A percentile compares a stretch with the other conserved stretches of the same genome.
Conservation (phyloP, 495 filamentous ascomycete species). For the Parmelia sp. region DNA sequence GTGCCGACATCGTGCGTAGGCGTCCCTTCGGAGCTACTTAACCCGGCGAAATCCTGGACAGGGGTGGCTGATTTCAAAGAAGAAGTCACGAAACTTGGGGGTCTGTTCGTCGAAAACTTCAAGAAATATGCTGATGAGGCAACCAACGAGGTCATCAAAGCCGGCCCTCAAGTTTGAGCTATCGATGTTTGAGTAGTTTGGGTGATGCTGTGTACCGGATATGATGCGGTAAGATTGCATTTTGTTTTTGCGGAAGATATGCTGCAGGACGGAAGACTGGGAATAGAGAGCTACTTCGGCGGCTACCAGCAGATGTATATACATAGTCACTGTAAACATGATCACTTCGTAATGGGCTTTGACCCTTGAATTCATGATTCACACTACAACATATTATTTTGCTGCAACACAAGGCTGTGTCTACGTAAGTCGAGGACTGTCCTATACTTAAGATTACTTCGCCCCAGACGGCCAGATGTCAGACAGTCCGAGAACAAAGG, state of each 20-base stretch:
- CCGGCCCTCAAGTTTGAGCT: conserved; percentile 38
- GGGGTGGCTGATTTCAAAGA: conserved; percentile 67
- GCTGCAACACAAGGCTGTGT: background rate
- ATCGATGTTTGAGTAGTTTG: background rate
- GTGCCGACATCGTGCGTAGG: conserved; percentile 81
- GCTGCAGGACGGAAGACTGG: background rate
- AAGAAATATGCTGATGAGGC: conserved; percentile 87
- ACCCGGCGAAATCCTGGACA: conserved; percentile 90
- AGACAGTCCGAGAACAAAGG: background rate
- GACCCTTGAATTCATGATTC: background rate
- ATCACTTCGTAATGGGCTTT: background rate
- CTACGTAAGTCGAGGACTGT: background rate
- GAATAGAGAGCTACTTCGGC: background rate
- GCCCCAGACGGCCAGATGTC: no score
- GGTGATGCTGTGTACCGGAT: conserved; percentile 1
- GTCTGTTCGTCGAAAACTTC: conserved; percentile 92
- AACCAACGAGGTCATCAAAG: conserved; percentile 67
- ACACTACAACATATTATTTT: no score
- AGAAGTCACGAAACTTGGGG: conserved; percentile 83
- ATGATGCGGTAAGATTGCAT: background rate
- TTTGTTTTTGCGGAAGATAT: background rate
- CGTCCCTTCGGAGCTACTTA: conserved; percentile 86
- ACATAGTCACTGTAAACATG: background rate
- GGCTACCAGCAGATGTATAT: background rate
- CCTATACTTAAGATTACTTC: background rate